These are phyloP conservation scores for Xylariales sp. DNA, from an alignment of 2,329 filamentous ascomycete genomes.

Conservation along the genomic window DNA sequence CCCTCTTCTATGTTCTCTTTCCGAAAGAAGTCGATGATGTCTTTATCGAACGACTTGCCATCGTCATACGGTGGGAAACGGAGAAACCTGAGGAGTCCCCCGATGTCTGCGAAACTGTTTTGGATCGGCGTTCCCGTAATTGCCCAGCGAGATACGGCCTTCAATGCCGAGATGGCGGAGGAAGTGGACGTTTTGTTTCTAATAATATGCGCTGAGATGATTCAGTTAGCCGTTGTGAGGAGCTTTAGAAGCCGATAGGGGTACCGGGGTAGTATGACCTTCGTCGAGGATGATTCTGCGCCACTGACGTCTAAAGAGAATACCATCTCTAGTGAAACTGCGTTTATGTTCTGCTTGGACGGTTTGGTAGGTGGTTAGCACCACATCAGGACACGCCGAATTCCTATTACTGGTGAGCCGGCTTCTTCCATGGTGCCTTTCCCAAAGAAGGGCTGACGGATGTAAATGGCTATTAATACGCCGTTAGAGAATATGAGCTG, in stretches of 20 bases:
- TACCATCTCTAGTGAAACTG: neutral
- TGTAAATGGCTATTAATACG: conserved; percentile 12
- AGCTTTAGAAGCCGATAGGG: neutral
- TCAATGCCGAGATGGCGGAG: conserved; percentile 14
- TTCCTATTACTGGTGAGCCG: neutral
- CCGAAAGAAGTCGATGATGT: conserved; percentile 22
- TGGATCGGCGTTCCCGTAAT: conserved; percentile 21
- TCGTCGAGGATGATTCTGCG: conserved; percentile 25
- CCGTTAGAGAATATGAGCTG: neutral
- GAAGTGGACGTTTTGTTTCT: conserved; percentile 19
- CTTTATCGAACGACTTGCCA: conserved; percentile 15
- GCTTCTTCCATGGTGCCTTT: conserved; percentile 9
- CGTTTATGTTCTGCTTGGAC: conserved; percentile 12
- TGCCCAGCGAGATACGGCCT: conserved; percentile 19
- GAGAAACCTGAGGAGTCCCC: conserved; percentile 13
- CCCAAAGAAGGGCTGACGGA: conserved; percentile 8
- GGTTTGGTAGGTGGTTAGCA: conserved; percentile 22
- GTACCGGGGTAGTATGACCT: neutral
- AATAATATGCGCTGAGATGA: conserved; percentile 14
- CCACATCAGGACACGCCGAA: conserved; percentile 12
- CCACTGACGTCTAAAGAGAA: conserved; percentile 15
- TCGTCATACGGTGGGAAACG: conserved; percentile 15
- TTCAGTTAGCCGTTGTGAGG: neutral
- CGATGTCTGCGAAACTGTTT: conserved; percentile 21
- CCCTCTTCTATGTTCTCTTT: conserved; percentile 13